Base-by-base conservation (phyloP, 2,329 filamentous ascomycete species). In the Ophiocordyceps camponoti-rufipedis region DNA sequence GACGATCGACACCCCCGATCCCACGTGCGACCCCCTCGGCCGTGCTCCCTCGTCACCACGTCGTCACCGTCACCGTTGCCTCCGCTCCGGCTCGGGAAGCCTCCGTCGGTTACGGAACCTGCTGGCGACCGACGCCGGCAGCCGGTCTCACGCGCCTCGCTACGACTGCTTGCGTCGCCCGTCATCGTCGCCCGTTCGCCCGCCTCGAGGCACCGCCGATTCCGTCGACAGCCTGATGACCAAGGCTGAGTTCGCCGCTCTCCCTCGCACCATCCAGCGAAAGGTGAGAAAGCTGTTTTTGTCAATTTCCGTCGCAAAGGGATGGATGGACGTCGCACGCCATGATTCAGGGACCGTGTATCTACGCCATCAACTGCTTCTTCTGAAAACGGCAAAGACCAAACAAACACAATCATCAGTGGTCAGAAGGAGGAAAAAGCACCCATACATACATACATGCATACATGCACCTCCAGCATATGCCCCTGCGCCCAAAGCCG, bases 261-360 rank as follows among this genome's bases (percentile, higher is more conserved):
- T 76, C 11, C 73, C 73, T 18, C 69, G 68, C 23, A 70, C 71
- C 14, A 65, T 77, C 45, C 65, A 70, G 54, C 65, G 72, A 58
- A 77, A 77, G 63, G 73, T 77, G 61, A 39, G 16, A 8, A 39
- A 39, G 35, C 35, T 39, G n/a, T 11, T 11, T 39, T 39, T 39
- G 16, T 16, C n/a, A 16, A 18, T 16, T 39, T 9, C 16, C 10
- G 11, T 39, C 16, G 29, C 12, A 23, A 23, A 23, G 23, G 23
- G 23, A 23, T 23, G 5, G 23, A 23, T 23, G 23, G 23, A 23
- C 23, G 23, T 23, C 23, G 23, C 23, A 23, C 23, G 23, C 23
- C 23, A 23, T 23, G 23, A 23, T 23, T 23, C 23, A 23, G 23
- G 23, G 23, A 23, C 23, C 23, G 5, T 23, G 5, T 23, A 23